Evolutionary conservation across 805 yeast species (phyloP), one percentile per base, ranked within the genome.

Genomic region (Schwanniomyces polymorphus): DNA sequence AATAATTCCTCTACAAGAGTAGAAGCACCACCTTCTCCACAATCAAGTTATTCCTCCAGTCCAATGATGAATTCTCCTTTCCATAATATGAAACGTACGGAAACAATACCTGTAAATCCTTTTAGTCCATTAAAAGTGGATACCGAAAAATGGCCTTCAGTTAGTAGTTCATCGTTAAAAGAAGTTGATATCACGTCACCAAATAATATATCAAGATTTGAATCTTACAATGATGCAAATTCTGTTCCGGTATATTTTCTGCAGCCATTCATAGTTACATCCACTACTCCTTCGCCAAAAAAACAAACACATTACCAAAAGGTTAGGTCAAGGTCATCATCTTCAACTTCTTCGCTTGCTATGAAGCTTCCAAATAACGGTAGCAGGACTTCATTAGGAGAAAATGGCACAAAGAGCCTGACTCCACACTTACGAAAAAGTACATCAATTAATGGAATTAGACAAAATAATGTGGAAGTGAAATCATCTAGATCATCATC

Each of bases 301-400:
- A 31, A 16, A 31, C 35, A 31, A 12, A 2, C 35, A 31, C 8
- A 31, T 16, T 5, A 21, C 11, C 35, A 7, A 18, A 31, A 14
- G 14, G 9, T 37, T 16, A 18, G 39, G 12, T 42, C 55, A 21
- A 44, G 52, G 40, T 25, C 41, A 8, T 50, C 60, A 17, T 64
- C 64, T 7, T 45, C 48, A 4, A 47, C 60, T 4, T 57, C 61
- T 2, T 58, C 69, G 4, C 56, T 62, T 14, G 67, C 64, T 7
- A 65, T 64, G 7, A 59, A 58, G 47, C 43, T 58, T 6, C 67
- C 66, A 14, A 59, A 59, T 47, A 56, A 50, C 44, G 56, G 60
- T 45, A 56, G 59, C 39, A 44, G 58, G 29, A 42, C 58, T 1
- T 59, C 66, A 4, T 46, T 58, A 12, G 27, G 26, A 23, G 39